Evolutionary conservation across 2,329 filamentous ascomycete species (phyloP).

Genomic region (Ceratocystis diversiconidia): DNA sequence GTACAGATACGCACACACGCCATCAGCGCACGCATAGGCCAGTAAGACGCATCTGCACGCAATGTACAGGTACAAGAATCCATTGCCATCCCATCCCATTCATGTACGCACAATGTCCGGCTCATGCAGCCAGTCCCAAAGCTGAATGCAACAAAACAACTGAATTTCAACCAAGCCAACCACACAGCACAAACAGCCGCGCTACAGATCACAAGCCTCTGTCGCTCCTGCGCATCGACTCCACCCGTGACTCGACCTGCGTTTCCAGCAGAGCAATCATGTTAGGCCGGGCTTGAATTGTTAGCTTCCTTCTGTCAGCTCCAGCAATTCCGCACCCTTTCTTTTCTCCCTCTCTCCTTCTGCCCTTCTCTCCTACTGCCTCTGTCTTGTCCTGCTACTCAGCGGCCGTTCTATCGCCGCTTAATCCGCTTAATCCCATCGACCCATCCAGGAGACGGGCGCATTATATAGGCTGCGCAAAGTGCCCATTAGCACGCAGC

Average conservation of each 20-base stretch:
- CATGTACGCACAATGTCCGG: not conserved
- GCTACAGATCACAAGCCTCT: not conserved
- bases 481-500: too few relatives aligned
- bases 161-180: not conserved
- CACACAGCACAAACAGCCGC: conserved; percentile 6
- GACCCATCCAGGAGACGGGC: not conserved
- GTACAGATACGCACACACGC: too few relatives aligned
- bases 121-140: not conserved
- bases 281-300: too few relatives aligned
- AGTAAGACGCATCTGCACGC: not conserved
- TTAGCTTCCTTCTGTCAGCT: too few relatives aligned
- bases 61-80: not conserved
- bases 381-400: not conserved
- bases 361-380: too few relatives aligned
- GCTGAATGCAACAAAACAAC: not conserved
- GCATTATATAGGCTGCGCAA: too few relatives aligned
- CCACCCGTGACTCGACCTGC: not conserved
- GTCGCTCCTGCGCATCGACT: not conserved
- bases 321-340: too few relatives aligned
- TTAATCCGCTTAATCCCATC: not conserved
- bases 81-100: not conserved
- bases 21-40: too few relatives aligned
- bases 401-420: not conserved
- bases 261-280: too few relatives aligned
- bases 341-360: not conserved